Base-by-base conservation (phyloP, 73 alveolate genomes). In the Blepharisma japonicum region DNA sequence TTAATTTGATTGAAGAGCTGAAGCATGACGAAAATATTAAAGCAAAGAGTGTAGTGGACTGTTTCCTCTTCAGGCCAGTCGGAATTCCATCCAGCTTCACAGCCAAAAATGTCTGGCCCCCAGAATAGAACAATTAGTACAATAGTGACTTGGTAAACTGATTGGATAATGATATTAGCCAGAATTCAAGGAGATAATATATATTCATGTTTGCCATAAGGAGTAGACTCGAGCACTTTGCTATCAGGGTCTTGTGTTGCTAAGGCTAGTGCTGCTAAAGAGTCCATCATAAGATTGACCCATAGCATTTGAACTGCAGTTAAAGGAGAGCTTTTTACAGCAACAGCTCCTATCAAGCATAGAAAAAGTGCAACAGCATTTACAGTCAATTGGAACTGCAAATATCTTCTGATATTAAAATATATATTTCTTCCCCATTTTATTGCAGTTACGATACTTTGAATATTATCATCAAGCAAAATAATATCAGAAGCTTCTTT, bases 401-500 rank as follows among this genome's bases (percentile, higher is more conserved):
- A 78, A 95, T 93, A 95, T 81, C 91, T 95, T 50, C 98, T 84
- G 61, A 93, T 92, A 8, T 94, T 87, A 68, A 87, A 91, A 83
- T 93, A 95, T 47, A 95, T 93, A 83, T 95, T 95, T 80, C 99
- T 89, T 32, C 99, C 99, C 95, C 98, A 96, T 77, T 90, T 83
- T 7, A 95, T 95, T 27, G 99, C 98, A 7, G 91, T 90, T 14
- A 96, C 95, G 27, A 96, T 87, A 55, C 97, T 89, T 56, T 92
- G 86, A 84, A 96, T 95, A 87, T 96, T 95, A 83, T 96, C 98
- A 87, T 96, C 99, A 55, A 96, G 89, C 39, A 96, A 81, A 68
- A 96, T 95, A 77, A 96, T 96, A 78, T 96, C 99, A 39, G 98
- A 89, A 32, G 98, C 98, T 77, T 96, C 99, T 78, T 96, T 96